Base-by-base conservation (phyloP, 169 alveolate genomes). In the Toxoplasma gondii region DNA sequence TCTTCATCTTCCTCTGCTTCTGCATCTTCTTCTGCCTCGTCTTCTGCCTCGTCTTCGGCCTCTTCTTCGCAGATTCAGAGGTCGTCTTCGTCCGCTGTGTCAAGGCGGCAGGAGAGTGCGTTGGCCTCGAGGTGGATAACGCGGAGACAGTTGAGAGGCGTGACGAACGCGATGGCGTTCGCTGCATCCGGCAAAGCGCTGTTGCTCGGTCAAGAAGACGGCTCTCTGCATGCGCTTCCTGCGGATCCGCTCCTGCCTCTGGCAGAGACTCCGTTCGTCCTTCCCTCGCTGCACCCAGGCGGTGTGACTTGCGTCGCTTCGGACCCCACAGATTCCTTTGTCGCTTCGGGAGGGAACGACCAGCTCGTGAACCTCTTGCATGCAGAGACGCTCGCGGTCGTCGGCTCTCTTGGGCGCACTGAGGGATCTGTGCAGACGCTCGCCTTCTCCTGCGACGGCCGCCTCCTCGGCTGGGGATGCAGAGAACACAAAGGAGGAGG, bases 401-500 rank as follows among this genome's bases (percentile, higher is more conserved):
- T 82, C 38, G 90, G 90, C 54, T 12, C 54, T 9, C 9, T 82
- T 16, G 90, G 90, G 5, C 90, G 90, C 38, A 82, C 90, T 1
- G 90, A 39, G 19, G 90, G 90, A 7, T 4, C 44, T 43, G 53
- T 82, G 1, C 90, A 82, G 64, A 38, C 90, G 1, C 90, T 82
- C 53, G 64, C 36, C 53, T 82, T 82, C 64, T 82, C 90, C 90
- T 44, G 1, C 64, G 90, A 82, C 64, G 90, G 90, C 67, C 90
- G 64, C 44, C 67, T 82, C 64, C 53, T 82, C 64, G 90, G 67
- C 69, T 82, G 90, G 90, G 90, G 90, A 2, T 82, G 90, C 90
- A 36, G 67, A 19, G 90, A 82, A 9, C 69, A 38, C 10, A 24
- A 29, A 24, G 67, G 69, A 31, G 90, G 44, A 34, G 31, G 5